These are phyloP conservation scores for Xylaria venustula DNA, from an alignment of 495 filamentous ascomycete genomes.

Conservation along the genomic window DNA sequence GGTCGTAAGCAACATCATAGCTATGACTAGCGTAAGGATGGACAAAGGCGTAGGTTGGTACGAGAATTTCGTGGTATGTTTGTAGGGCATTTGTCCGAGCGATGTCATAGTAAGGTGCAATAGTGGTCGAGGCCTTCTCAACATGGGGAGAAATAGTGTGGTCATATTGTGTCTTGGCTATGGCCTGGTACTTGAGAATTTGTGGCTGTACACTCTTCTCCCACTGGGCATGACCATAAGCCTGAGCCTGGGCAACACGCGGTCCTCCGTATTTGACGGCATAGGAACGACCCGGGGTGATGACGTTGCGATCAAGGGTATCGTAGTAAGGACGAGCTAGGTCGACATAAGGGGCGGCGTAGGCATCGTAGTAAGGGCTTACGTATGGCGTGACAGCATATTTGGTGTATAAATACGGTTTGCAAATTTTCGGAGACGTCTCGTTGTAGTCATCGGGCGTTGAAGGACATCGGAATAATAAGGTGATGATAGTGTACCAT, in stretches of 20 bases:
- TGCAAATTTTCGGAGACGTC: slow-evolving; percentile 76
- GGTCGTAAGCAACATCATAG: slow-evolving; percentile 63
- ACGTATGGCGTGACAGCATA: slow-evolving; percentile 71
- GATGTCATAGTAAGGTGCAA: slow-evolving; percentile 71
- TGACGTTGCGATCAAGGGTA: slow-evolving; percentile 62
- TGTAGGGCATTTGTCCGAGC: slow-evolving; percentile 59
- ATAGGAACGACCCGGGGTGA: slow-evolving; percentile 63
- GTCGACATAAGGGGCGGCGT: slow-evolving; percentile 81
- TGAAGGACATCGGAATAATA: slow-evolving; percentile 80
- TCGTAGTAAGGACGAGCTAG: slow-evolving; percentile 70
- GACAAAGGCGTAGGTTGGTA: slow-evolving; percentile 71
- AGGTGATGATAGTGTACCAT: slow-evolving; percentile 82
- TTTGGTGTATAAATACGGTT: slow-evolving; percentile 72
- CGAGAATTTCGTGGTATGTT: slow-evolving; percentile 66
- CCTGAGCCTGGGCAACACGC: slow-evolving; percentile 61
- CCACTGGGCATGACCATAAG: slow-evolving; percentile 71
- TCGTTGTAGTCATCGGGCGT: slow-evolving; percentile 62
- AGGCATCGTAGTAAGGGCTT: slow-evolving; percentile 81
- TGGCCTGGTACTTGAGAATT: slow-evolving; percentile 58
- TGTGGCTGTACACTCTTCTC: slow-evolving; percentile 71
- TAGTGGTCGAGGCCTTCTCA: slow-evolving; percentile 50
- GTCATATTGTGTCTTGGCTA: slow-evolving; percentile 65
- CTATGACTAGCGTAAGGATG: slow-evolving; percentile 71
- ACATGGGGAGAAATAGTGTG: slow-evolving; percentile 70
- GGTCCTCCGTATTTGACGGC: slow-evolving; percentile 79